Base-by-base conservation (phyloP, 345 rosid species). In the Gossypium herbaceum region DNA sequence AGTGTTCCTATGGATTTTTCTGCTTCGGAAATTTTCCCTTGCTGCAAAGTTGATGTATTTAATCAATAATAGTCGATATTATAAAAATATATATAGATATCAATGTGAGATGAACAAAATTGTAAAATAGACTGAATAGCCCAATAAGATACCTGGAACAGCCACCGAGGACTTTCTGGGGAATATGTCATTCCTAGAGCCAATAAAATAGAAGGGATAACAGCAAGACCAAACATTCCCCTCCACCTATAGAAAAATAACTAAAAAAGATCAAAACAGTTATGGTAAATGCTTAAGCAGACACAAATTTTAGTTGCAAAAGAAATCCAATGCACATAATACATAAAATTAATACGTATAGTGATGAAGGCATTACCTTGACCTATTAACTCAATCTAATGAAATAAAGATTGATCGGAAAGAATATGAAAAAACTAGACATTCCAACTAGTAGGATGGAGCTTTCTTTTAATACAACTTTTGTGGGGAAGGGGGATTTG, bases 101-200 rank as follows among this genome's bases (percentile, higher is more conserved):
- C 67, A 12, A 74, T 16, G 69, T 72, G 16, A 39, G 29, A 61
- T 24, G 3, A n/a, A 50, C 12, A 63, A 15, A 72, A 61, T 8
- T 34, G 63, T 25, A 73, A 44, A 25, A 60, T 63, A 67, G n/a
- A 52, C 60, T 52, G 25, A 19, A 73, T 27, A 71, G 72, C 74
- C 56, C 68, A 51, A 13, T 9, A 68, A 70, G 57, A 78, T 81
- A 91, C 97, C 99, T 95, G 99, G 85, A 82, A 91, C 57, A 95
- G 94, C 99, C 99, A 95, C 82, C 98, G 88, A 16, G 99, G 99
- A 79, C 99, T 95, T 89, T 95, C 99, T 12, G 99, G 99, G 72
- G 98, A 88, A 84, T 93, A 86, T 20, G 83, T 74, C 97, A 92
- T 93, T 74, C 99, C 99, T 68, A 93, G 22, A 12, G 90, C 99